Evolutionary conservation across 2,329 filamentous ascomycete genomes (phyloP), one percentile per base, ranked within the genome.

Genomic region (Arthrobotrys sinensis): DNA sequence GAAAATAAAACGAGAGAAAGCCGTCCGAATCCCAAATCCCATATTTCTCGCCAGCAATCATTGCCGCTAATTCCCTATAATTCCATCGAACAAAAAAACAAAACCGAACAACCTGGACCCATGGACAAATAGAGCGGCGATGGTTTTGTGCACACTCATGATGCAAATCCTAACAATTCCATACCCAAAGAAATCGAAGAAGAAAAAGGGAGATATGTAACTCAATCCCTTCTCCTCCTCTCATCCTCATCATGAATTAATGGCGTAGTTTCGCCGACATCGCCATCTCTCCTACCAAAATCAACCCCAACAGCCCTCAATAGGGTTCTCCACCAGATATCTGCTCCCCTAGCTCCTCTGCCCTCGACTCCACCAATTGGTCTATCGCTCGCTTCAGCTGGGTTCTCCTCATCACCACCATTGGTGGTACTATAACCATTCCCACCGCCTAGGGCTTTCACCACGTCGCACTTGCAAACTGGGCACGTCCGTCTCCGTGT

Each of bases 401-500:
- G 45, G 28, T 16, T 76, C 43, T 77, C 73, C n/a, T 77, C 73
- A 52, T 77, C 73, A 8, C 66, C 66, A 8, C 34, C 40, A 16
- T 24, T 62, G 16, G 57, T 46, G 24, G 63, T 52, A 48, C 46
- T 71, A 52, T 77, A 77, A 4, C 73, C 66, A 32, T 36, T 75
- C 0, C 66, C 73, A 3, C 57, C 73, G n/a, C 73, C 73, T 4
- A 77, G 28, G 2, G 73, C 87, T 85, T 80, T 80, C 14, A 99
- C 95, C 40, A 99, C 96, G 83, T 99, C 96, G 60, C 94, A 94
- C 86, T 99, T 99, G 86, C 96, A 99, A 78, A 99, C 98, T 0
- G 96, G 96, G 82, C 96, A 99, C n/a, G 96, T 99, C 80, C 96
- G 91, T 80, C 96, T 92, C 60, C 95, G 91, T 14, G 94, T 98